Percentiles rank a stretch among this genome's conserved stretches.
phyloP scores from a whole-genome alignment of 768 basidiomycete genomes.

The Rubroboletus pulcherrimus region DNA sequence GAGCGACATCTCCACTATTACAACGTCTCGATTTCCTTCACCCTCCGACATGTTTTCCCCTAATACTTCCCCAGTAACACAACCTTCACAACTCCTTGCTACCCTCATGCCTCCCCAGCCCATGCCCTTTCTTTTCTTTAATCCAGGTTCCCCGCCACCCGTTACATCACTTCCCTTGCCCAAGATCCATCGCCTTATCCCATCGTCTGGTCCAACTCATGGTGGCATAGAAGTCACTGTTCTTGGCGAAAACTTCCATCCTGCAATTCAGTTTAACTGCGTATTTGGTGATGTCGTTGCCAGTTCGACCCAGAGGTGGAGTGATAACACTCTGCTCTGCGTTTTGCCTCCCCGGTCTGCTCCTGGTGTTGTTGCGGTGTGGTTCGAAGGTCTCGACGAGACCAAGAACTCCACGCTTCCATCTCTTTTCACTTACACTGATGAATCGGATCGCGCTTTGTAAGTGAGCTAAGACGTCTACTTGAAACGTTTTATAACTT shows the following conservation, averaged over 20 bases:
- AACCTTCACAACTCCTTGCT: conserved; percentile 18
- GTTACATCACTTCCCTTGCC: conserved; percentile 53
- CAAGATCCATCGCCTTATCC: conserved; percentile 82
- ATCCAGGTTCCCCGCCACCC: conserved; percentile 46
- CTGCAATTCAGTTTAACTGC: conserved; percentile 65
- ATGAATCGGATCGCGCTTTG: conserved; percentile 87
- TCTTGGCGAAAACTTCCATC: conserved; percentile 86
- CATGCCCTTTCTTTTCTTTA: conserved; percentile 62
- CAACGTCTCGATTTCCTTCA: conserved; percentile 17
- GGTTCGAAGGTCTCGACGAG: conserved; percentile 75
- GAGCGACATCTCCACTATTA: conserved; percentile 11
- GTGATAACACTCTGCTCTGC: conserved; percentile 90
- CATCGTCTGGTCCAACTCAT: conserved; percentile 78
- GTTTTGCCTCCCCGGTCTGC: conserved; percentile 76
- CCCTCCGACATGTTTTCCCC: conserved; percentile 20
- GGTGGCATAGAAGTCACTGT: conserved; percentile 95
- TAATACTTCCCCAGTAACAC: conserved; percentile 12
- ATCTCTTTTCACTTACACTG: conserved; percentile 83
- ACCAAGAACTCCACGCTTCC: conserved; percentile 50
- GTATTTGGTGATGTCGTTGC: conserved; percentile 83
- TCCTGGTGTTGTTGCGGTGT: conserved; percentile 86
- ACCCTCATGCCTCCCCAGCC: conserved; percentile 35
- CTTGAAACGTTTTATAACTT: conserved; percentile 12
- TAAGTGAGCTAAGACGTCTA: conserved; percentile 39
- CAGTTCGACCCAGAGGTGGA: conserved; percentile 86